Percentiles rank a stretch among this genome's conserved stretches.
Evolutionary conservation across 768 basidiomycete genomes (phyloP).

Genomic region (Suillus bovinus): DNA sequence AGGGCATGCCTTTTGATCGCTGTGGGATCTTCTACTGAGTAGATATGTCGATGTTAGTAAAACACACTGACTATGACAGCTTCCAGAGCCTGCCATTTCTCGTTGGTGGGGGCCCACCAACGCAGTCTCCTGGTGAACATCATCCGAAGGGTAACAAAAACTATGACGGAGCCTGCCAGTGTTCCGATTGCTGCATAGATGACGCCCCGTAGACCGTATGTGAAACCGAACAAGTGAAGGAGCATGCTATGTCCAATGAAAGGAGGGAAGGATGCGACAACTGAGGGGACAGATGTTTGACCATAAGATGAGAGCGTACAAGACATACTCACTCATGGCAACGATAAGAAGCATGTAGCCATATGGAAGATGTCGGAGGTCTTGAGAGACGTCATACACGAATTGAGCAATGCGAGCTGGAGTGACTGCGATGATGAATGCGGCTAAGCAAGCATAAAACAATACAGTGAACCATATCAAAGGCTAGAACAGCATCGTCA

Average conservation of each 20-base stretch:
- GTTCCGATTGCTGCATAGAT: constrained; percentile 62
- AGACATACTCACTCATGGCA: constrained; percentile 56
- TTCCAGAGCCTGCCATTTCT: constrained; percentile 79
- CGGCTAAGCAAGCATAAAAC: constrained; percentile 52
- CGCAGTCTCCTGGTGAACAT: constrained; percentile 58
- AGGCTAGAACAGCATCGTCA: constrained; percentile 38
- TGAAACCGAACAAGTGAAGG: constrained; percentile 74
- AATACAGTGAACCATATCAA: constrained; percentile 56
- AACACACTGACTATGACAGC: constrained; percentile 58
- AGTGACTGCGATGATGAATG: constrained; percentile 50
- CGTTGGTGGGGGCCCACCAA: constrained; percentile 59
- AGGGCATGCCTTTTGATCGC: constrained; percentile 75
- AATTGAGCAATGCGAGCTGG: constrained; percentile 69
- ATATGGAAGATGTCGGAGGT: constrained; percentile 54
- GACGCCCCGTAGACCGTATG: constrained; percentile 80
- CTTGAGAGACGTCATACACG: constrained; percentile 65
- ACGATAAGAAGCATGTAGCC: constrained; percentile 61
- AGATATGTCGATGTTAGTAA: constrained; percentile 6
- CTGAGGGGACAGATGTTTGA: constrained; percentile 15
- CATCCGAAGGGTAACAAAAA: constrained; percentile 62
- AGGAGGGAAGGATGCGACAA: constrained; percentile 33
- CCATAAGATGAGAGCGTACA: constrained; percentile 58
- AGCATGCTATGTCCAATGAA: constrained; percentile 31
- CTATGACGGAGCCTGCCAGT: constrained; percentile 59
- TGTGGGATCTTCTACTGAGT: constrained; percentile 25